Evolutionary conservation across 805 yeast species (phyloP).

Genomic region (Hanseniaspora valbyensis): DNA sequence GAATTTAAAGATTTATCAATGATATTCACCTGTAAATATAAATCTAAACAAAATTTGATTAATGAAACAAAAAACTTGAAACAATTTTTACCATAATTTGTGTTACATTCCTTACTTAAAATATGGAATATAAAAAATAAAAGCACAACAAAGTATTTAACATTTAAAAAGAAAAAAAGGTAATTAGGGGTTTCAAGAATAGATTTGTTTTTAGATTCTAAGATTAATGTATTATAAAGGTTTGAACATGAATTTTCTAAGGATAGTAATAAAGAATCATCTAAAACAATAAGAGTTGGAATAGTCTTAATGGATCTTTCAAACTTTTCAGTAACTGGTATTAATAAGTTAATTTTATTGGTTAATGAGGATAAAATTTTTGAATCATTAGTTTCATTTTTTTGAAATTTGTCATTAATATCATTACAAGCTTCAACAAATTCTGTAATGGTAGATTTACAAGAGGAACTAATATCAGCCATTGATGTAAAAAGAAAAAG

Average conservation of each 20-base stretch:
- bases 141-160: constrained; percentile 28
- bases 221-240: constrained; percentile 32
- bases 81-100: constrained; percentile 29
- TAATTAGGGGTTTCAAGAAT: no score
- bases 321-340: constrained; percentile 29
- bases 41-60: no score
- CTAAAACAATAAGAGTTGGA: constrained; percentile 16
- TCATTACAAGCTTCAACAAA: constrained; percentile 21
- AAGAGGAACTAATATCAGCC: not conserved
- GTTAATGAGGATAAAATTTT: constrained; percentile 12
- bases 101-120: constrained; percentile 20
- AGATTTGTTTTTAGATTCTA: constrained; percentile 26
- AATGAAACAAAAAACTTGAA: constrained; percentile 25
- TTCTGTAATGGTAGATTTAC: not conserved
- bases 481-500: no score
- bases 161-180: constrained; percentile 18
- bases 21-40: no score
- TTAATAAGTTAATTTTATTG: constrained; percentile 21
- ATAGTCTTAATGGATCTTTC: constrained; percentile 25
- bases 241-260: constrained; percentile 28
- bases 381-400: not conserved
- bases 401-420: constrained; percentile 19
- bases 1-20: no score
- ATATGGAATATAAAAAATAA: constrained; percentile 25
- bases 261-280: constrained; percentile 19